Base-by-base conservation (phyloP, 129 eudicot genomes). In the Deinandra increscens region DNA sequence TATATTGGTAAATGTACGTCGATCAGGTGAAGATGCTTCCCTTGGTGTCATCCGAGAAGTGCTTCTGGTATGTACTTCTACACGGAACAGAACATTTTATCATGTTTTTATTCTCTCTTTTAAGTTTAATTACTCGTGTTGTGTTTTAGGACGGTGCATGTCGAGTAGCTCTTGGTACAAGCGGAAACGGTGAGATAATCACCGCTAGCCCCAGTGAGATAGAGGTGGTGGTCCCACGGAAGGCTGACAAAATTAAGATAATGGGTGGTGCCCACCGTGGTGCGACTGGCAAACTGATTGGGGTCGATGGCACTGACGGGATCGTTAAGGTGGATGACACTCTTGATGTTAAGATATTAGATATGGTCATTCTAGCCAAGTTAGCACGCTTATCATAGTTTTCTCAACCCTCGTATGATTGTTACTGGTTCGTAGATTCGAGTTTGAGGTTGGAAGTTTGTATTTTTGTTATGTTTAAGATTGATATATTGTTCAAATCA, bases 191-290 rank as follows among this genome's bases (percentile, higher is more conserved):
- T 7, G 99, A 94, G 34, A 58, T 64, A 0, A 78, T 89, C 61
- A 87, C 87, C 11, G 87, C 76, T 8, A 84, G 62, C 42, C 84
- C 91, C 9, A 80, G 41, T 10, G 99, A 94, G 64, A 79, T 94
- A 4, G 91, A 87, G 68, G 73, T 83, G 7, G 85, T 94, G 15
- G 80, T 75, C 4, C 99, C 99, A 31, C 69, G 93, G 60, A 94
- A 94, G 75, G 64, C 78, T 0, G 97, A 94, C 69, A 94, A 85
- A 70, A 84, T 94, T 29, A 89, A 89, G 75, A 89, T 94, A 45
- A 85, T 94, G 89, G 97, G 96, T n/a, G 99, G 97, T 6, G 82
- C 83, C 7, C 87, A 75, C 17, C 97, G 96, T 19, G 99, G 99
- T 20, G 75, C 83, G 2, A 85, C 97, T 3, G 97, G 99, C 48